These are phyloP conservation scores for Eutrema japonicum DNA, from an alignment of 345 rosid species.

Conservation along the genomic window DNA sequence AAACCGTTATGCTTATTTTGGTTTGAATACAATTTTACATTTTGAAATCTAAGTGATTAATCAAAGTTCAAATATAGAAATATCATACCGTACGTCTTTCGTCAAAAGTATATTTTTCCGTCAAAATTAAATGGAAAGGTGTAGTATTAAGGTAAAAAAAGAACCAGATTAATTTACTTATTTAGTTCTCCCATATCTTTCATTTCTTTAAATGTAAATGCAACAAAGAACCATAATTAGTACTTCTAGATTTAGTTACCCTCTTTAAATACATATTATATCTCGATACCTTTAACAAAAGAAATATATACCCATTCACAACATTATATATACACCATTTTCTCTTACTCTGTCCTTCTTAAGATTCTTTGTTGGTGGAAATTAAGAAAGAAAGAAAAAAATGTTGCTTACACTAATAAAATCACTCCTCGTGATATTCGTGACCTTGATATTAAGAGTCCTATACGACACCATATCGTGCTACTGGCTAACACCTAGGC, in stretches of 20 bases:
- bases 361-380: conserved; percentile 2
- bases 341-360: background rate
- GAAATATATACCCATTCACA: background rate
- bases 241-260: conserved; percentile 19
- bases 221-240: conserved; percentile 18
- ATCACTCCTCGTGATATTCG: conserved; percentile 43
- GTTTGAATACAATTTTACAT: too few relatives aligned
- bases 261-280: background rate
- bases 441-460: conserved; percentile 47
- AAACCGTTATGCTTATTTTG: background rate
- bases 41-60: background rate
- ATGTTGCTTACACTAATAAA: conserved; percentile 42
- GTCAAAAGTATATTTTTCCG: too few relatives aligned
- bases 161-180: conserved; percentile 15
- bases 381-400: background rate
- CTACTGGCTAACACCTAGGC: conserved; percentile 75
- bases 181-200: conserved; percentile 29
- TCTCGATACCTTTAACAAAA: background rate
- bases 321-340: conserved; percentile 27
- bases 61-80: background rate
- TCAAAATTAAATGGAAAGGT: background rate
- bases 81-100: too few relatives aligned
- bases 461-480: conserved; percentile 63
- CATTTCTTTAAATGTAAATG: conserved; percentile 17
- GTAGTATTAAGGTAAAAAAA: conserved; percentile 9